These are phyloP conservation scores for Tolypocladium amazonense DNA, from an alignment of 2,329 filamentous ascomycete genomes.

Conservation along the genomic window DNA sequence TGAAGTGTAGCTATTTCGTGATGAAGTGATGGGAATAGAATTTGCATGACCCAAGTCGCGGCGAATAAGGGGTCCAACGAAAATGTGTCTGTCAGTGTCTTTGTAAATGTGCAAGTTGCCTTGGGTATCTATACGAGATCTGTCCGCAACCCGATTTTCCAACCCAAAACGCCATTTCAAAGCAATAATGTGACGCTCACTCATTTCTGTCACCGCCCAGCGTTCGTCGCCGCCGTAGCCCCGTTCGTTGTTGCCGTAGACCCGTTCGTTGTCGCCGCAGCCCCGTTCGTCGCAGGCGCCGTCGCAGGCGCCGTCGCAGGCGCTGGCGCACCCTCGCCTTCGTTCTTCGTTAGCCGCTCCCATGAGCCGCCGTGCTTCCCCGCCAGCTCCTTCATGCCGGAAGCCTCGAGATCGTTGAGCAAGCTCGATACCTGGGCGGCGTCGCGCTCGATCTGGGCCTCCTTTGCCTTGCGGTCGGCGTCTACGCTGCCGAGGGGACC, in stretches of 20 bases:
- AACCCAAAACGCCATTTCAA: neutral
- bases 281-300: neutral
- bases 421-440: conserved; percentile 23
- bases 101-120: neutral
- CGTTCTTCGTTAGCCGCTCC: conserved; percentile 15
- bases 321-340: conserved; percentile 1
- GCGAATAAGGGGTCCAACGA: neutral
- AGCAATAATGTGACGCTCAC: neutral
- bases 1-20: neutral
- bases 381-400: conserved; percentile 22
- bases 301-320: neutral
- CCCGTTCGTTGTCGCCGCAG: neutral
- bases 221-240: neutral
- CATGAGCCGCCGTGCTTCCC: conserved; percentile 25
- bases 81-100: neutral
- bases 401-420: conserved; percentile 22
- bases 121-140: conserved; percentile 3
- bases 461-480: conserved; percentile 21
- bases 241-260: neutral
- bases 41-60: neutral
- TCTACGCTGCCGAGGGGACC: conserved; percentile 29
- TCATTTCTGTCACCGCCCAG: neutral
- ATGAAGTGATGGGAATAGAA: neutral
- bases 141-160: neutral
- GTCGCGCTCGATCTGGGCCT: conserved; percentile 24